These are phyloP conservation scores for Morella rubra DNA, from an alignment of 306 rosid species.

Conservation along the genomic window DNA sequence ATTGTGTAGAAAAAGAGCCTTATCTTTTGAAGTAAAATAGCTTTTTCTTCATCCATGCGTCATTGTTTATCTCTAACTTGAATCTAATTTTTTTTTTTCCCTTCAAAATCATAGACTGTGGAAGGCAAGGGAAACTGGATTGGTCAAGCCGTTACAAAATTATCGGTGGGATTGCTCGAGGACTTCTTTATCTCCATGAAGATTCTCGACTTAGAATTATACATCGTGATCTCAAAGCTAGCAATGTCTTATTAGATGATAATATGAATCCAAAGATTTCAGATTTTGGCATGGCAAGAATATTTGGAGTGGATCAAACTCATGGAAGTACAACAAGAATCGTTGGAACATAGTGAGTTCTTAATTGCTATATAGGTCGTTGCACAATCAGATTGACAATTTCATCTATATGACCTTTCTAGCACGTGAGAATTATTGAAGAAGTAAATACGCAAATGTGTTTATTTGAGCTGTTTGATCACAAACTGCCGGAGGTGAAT, in stretches of 20 bases:
- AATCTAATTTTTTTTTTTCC: constrained; percentile 17
- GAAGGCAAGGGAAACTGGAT: constrained; percentile 36
- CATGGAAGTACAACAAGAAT: constrained; percentile 46
- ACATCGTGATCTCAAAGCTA: constrained; percentile 67
- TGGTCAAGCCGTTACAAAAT: constrained; percentile 55
- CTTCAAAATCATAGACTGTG: constrained; percentile 30
- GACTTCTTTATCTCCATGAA: constrained; percentile 62
- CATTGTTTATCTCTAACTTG: neutral
- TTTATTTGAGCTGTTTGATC: neutral
- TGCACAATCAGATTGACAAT: neutral
- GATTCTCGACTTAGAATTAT: constrained; percentile 60
- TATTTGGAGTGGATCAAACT: constrained; percentile 40
- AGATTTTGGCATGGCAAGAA: constrained; percentile 74
- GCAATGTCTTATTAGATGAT: constrained; percentile 54
- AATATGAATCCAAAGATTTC: constrained; percentile 61
- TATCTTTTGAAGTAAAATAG: too few species aligned
- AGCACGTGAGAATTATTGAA: neutral
- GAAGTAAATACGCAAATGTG: neutral
- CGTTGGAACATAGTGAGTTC: constrained; percentile 70
- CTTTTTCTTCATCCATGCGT: too few species aligned
- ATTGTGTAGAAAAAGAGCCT: too few species aligned
- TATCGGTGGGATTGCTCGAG: constrained; percentile 56
- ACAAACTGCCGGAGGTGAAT: neutral
- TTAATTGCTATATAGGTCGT: neutral
- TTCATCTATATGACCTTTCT: neutral